Conservation (phyloP, 352 stramenopile species). For the Globisporangium cederbergense region DNA sequence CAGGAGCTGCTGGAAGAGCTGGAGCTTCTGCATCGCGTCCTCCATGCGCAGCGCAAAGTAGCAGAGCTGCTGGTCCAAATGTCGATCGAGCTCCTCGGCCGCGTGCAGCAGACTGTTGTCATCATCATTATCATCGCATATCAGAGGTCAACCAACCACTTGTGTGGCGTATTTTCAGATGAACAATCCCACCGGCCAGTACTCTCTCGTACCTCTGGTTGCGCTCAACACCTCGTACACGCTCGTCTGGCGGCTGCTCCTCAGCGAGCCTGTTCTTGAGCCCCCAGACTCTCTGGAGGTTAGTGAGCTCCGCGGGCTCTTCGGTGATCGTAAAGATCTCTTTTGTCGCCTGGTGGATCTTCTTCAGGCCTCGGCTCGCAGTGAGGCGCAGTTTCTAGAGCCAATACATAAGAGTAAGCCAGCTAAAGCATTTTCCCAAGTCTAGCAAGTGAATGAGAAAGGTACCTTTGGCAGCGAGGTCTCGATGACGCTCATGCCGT, state of each 20-base stretch:
- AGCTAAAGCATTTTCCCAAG: not conserved
- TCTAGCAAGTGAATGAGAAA: not conserved
- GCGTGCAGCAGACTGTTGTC: constrained; percentile 29
- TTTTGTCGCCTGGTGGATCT: constrained; percentile 32
- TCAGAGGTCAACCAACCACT: not conserved
- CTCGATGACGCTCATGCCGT: constrained; percentile 40
- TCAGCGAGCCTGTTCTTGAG: constrained; percentile 17
- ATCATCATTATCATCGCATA: not conserved
- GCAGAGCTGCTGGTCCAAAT: constrained; percentile 43
- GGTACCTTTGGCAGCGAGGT: constrained; percentile 39
- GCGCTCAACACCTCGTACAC: not conserved
- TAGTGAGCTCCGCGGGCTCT: constrained; percentile 37
- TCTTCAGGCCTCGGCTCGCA: constrained; percentile 38
- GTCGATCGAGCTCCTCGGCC: constrained; percentile 39
- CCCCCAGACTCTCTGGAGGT: constrained; percentile 56
- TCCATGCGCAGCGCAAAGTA: constrained; percentile 30
- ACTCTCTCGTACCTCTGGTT: constrained; percentile 7
- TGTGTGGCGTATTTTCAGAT: no score
- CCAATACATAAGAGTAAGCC: not conserved
- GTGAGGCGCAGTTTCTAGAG: constrained; percentile 40
- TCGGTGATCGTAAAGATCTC: constrained; percentile 35
- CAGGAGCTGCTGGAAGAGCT: constrained; percentile 34
- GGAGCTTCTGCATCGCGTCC: constrained; percentile 32
- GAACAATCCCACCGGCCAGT: no score
- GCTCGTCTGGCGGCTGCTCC: not conserved